Base-by-base conservation (phyloP, 1,139 yeast genomes). In the Blastobotrys raffinosifermentans region DNA sequence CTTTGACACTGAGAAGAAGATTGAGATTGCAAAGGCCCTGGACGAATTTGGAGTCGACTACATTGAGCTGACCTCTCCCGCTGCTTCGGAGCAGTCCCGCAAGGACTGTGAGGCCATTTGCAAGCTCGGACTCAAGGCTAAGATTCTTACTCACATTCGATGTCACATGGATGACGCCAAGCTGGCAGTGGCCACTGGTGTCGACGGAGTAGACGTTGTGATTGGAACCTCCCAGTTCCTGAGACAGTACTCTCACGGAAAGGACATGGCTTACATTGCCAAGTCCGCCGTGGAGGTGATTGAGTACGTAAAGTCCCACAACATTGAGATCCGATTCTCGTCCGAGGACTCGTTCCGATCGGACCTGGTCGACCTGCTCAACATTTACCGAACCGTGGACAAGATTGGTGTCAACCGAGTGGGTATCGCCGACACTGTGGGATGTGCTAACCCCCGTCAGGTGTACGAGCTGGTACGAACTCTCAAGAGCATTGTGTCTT, bases 141-240 rank as follows among this genome's bases (percentile, higher is more conserved):
- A 91, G 71, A 86, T 89, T 48, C 75, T 89, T 55, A 75, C 80
- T 19, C 96, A 89, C 63, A 89, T 89, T 54, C 79, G 96, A 68
- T 91, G 98, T 66, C 96, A 89, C 64, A 89, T 91, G 97, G 97
- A 91, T 62, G 98, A 91, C 57, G 98, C 97, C 47, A 75, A 82
- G 60, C 84, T 91, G 41, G 98, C 98, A 3, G 98, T 91, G 22
- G 89, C 86, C 60, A 91, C 97, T 32, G 97, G 98, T 61, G 97
- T 91, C 44, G 97, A 91, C 61, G 98, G 98, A 66, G 97, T 91
- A 43, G 97, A 91, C 67, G 96, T 91, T 37, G 97, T 91, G 39
- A 91, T 91, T 66, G 98, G 97, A 50, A 91, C 98, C 19, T 89
- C 97, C 14, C 95, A 85, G 64, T 91, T 87, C 64, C 72, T 91